Evolutionary conservation across 2,329 filamentous ascomycete species (phyloP), one percentile per base, ranked within the genome.

Genomic region (Epichloe elymi): DNA sequence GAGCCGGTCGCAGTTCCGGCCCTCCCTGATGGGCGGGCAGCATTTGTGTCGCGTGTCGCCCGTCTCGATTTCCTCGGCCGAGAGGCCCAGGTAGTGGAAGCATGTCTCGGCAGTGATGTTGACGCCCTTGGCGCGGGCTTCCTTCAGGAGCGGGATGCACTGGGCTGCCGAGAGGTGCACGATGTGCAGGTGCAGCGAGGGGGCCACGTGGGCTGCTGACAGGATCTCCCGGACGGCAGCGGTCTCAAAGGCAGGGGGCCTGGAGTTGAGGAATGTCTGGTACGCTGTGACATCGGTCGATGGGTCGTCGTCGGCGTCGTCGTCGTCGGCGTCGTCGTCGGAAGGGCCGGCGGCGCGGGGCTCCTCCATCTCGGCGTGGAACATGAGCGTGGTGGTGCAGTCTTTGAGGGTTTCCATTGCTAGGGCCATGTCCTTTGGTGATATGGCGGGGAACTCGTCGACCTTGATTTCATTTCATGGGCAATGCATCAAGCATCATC

Each of bases 1-100:
- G 0, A 98, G 76, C 1, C 78, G 79, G 60, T 95, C 86, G 61
- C 91, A 86, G 71, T 96, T 96, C 39, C 75, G 71, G 60, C 84
- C 80, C 56, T 80, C 82, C 50, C 90, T 85, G 65, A 96, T 95
- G 0, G 90, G 90, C 30, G 90, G 90, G 67, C 90, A 95, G 75
- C 90, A 96, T 69, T 96, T 96, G 73, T 95, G 89, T 51, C 90
- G 72, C 30, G 89, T 95, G 67, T 96, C 90, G 43, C 90, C 90
- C 56, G 88, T 80, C 52, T 80, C 75, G 52, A 96, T 86, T 56
- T 83, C 75, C 70, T 96, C 90, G 0, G 89, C 83, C 0, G 87
- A 83, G 2, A 96, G 75, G 3, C 85, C 86, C 14, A 96, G 80
- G 67, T 95, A 96, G 72, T 95, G 90, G 75, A 94, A 95, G 71